Evolutionary conservation across 2,329 filamentous ascomycete species (phyloP).

Genomic region (Neonectria faginata): DNA sequence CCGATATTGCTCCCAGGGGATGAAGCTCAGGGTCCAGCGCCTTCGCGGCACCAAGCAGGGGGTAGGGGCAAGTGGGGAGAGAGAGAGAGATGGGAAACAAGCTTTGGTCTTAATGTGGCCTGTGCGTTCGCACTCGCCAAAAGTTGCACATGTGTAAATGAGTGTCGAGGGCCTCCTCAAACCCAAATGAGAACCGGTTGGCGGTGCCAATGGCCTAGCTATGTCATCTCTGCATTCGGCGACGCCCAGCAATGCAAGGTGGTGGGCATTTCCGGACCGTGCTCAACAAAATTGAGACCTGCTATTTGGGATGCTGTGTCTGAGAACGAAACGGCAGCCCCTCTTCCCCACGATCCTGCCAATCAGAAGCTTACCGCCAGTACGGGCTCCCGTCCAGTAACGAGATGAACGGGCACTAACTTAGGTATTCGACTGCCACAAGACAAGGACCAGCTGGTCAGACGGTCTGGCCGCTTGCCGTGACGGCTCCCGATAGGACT

Average conservation of each 20-base stretch:
- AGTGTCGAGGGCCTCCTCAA: slow-evolving; percentile 31
- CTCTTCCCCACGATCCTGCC: background rate
- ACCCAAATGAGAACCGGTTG: slow-evolving; percentile 8
- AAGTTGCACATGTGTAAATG: slow-evolving; percentile 31
- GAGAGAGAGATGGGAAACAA: slow-evolving; percentile 4
- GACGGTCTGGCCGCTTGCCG: slow-evolving; percentile 23
- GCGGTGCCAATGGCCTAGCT: slow-evolving; percentile 1
- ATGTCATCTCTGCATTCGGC: background rate
- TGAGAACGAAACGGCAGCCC: slow-evolving; percentile 1
- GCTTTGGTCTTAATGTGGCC: slow-evolving; percentile 12
- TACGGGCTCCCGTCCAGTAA: slow-evolving; percentile 13
- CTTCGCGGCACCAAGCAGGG: slow-evolving; percentile 38
- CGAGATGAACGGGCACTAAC: slow-evolving; percentile 16
- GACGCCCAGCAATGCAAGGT: background rate
- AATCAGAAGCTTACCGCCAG: slow-evolving; percentile 22
- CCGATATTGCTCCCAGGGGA: slow-evolving; percentile 29
- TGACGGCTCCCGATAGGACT: slow-evolving; percentile 1
- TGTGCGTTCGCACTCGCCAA: slow-evolving; percentile 32
- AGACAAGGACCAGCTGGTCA: slow-evolving; percentile 20
- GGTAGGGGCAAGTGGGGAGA: slow-evolving; percentile 30
- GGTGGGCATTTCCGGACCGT: background rate
- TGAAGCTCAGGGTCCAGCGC: slow-evolving; percentile 37
- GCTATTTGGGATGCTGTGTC: background rate
- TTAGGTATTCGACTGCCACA: slow-evolving; percentile 14
- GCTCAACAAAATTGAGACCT: background rate